Conservation (phyloP, 805 yeast species). For the Pachysolen tannophilus region DNA sequence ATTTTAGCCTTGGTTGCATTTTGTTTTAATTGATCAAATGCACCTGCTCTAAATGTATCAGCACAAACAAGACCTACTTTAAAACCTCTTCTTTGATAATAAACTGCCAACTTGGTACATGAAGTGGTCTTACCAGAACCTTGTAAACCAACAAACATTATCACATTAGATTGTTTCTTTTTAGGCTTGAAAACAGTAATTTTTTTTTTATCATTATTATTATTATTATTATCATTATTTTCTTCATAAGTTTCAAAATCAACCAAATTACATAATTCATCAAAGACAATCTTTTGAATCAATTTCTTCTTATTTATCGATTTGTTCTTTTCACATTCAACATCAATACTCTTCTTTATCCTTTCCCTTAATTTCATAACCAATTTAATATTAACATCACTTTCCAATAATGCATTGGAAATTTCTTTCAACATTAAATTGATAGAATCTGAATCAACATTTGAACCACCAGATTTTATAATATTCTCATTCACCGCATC, state of each 20-base stretch:
- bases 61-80: conserved; percentile 98
- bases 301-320: conserved; percentile 66
- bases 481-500: conserved; percentile 57
- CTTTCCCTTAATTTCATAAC: conserved; percentile 73
- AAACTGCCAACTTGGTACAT: conserved; percentile 93
- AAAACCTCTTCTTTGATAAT: conserved; percentile 87
- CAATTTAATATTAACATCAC: conserved; percentile 87
- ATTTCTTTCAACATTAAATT: conserved; percentile 78
- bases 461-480: conserved; percentile 45
- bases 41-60: conserved; percentile 99
- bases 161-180: conserved; percentile 69
- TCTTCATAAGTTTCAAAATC: conserved; percentile 50
- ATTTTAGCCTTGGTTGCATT: conserved; percentile 93
- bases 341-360: conserved; percentile 49
- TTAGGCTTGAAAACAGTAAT: conserved; percentile 60
- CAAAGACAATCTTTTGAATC: conserved; percentile 87
- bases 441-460: conserved; percentile 49
- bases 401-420: conserved; percentile 81
- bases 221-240: conserved; percentile 19
- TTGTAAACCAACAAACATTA: conserved; percentile 97
- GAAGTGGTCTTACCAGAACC: conserved; percentile 99
- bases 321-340: conserved; percentile 41
- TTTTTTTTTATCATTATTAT: conserved; percentile 23
- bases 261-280: conserved; percentile 80
- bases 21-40: conserved; percentile 96